These are phyloP conservation scores for Pisolithus tinctorius DNA, from an alignment of 768 basidiomycete genomes.

Conservation along the genomic window DNA sequence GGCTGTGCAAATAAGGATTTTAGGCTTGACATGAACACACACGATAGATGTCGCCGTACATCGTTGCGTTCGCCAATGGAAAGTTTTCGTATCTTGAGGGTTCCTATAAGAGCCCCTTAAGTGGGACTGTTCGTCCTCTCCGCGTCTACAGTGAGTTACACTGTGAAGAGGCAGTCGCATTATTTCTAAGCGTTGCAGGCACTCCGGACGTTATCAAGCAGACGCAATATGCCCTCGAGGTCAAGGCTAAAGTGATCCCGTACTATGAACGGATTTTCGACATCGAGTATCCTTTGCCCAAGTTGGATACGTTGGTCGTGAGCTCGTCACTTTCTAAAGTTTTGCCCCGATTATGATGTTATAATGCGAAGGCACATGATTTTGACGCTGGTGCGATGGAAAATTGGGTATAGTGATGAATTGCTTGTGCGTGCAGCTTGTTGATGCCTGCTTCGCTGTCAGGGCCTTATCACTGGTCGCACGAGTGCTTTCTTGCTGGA, in stretches of 20 bases:
- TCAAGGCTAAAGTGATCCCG: constrained; percentile 75
- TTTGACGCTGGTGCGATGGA: constrained; percentile 94
- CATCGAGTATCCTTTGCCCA: constrained; percentile 87
- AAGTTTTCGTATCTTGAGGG: constrained; percentile 67
- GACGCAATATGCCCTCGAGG: constrained; percentile 80
- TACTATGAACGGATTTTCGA: constrained; percentile 92
- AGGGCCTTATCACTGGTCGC: constrained; percentile 85
- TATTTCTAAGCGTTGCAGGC: constrained; percentile 34
- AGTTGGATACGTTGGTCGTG: constrained; percentile 88
- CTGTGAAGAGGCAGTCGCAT: neutral
- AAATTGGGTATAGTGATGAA: constrained; percentile 53
- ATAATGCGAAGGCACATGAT: constrained; percentile 53
- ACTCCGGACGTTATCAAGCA: constrained; percentile 80
- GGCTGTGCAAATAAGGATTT: neutral
- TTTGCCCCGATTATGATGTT: neutral
- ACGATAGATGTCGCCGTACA: constrained; percentile 72
- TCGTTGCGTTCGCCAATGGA: constrained; percentile 85
- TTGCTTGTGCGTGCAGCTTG: neutral
- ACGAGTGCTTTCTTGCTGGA: constrained; percentile 78
- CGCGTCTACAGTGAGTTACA: constrained; percentile 67
- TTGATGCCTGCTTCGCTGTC: constrained; percentile 6
- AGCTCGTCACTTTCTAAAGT: constrained; percentile 15
- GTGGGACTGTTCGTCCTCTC: constrained; percentile 74
- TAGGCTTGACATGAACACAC: neutral
- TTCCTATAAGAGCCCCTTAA: constrained; percentile 72